Evolutionary conservation across 2,329 filamentous ascomycete genomes (phyloP).

Genomic region (Nectriaceae sp.): DNA sequence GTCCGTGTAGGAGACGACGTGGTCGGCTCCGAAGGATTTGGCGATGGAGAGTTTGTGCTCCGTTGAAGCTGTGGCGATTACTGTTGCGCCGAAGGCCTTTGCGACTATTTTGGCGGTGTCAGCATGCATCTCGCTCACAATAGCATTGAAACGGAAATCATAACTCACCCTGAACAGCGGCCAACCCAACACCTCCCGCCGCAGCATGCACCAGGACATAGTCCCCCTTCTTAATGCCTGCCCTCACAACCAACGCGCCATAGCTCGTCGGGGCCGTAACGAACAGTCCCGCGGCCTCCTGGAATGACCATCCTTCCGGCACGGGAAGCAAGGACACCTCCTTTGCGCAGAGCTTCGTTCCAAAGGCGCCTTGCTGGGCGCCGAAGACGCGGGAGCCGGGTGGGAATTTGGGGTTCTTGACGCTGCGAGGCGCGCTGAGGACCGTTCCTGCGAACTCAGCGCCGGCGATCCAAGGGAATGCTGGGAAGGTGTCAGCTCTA

Average conservation of each 20-base stretch:
- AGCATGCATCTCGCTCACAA: not conserved
- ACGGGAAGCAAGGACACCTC: slow-evolving; percentile 73
- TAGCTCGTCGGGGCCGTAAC: slow-evolving; percentile 92
- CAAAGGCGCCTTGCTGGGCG: slow-evolving; percentile 82
- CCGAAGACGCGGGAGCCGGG: slow-evolving; percentile 86
- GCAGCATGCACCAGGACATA: slow-evolving; percentile 90
- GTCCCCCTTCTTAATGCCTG: slow-evolving; percentile 76
- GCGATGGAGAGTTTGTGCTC: slow-evolving; percentile 80
- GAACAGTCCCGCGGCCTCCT: slow-evolving; percentile 85
- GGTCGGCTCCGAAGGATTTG: slow-evolving; percentile 79
- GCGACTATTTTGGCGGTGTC: slow-evolving; percentile 54
- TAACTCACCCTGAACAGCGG: slow-evolving; percentile 73
- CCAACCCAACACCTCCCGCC: slow-evolving; percentile 86
- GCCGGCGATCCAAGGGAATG: slow-evolving; percentile 85
- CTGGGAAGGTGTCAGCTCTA: slow-evolving; percentile 30
- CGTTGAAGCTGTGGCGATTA: slow-evolving; percentile 89
- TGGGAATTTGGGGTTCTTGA: slow-evolving; percentile 62
- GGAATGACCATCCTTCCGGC: slow-evolving; percentile 78
- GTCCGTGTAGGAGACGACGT: slow-evolving; percentile 75
- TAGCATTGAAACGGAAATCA: not conserved
- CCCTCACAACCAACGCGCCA: slow-evolving; percentile 76
- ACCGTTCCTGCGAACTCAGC: slow-evolving; percentile 84
- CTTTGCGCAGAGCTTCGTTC: slow-evolving; percentile 68
- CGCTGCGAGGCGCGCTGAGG: slow-evolving; percentile 61
- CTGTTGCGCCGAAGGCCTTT: slow-evolving; percentile 86